These are phyloP conservation scores for Penicillium sp. DNA, from an alignment of 2,329 filamentous ascomycete species.

Conservation along the genomic window DNA sequence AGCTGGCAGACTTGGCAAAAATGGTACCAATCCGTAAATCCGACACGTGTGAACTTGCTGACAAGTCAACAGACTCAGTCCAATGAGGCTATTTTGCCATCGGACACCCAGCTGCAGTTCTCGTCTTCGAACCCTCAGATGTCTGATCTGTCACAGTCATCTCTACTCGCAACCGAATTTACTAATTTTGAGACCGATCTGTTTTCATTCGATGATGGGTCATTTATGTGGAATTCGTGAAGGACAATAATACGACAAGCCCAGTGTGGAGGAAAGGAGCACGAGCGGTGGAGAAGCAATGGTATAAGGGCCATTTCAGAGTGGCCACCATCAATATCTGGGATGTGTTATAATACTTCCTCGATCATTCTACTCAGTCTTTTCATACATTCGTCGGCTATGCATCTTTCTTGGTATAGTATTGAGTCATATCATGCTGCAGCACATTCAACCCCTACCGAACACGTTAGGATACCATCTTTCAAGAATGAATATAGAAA, in stretches of 20 bases:
- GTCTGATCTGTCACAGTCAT: slow-evolving; percentile 14
- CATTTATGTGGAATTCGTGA: slow-evolving; percentile 18
- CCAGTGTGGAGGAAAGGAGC: neutral
- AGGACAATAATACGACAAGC: neutral
- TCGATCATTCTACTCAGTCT: neutral
- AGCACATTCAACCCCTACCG: slow-evolving; percentile 29
- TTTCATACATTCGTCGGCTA: neutral
- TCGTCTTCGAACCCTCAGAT: slow-evolving; percentile 2
- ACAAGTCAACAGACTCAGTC: slow-evolving; percentile 4
- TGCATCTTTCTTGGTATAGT: slow-evolving; percentile 18
- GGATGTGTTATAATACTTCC: neutral
- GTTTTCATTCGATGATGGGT: slow-evolving; percentile 20
- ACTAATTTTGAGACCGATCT: slow-evolving; percentile 16
- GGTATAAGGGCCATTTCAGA: neutral
- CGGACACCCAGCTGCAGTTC: neutral
- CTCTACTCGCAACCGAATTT: slow-evolving; percentile 15
- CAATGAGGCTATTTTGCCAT: neutral
- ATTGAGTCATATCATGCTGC: slow-evolving; percentile 35
- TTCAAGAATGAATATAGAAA: neutral
- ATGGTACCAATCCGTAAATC: neutral
- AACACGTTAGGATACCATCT: neutral
- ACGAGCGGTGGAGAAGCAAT: slow-evolving; percentile 1
- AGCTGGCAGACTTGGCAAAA: slow-evolving; percentile 1
- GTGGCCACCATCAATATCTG: neutral
- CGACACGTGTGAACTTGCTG: neutral